Base-by-base conservation (phyloP, 192 early-diverging fungal species). In the Dissophora ornata region DNA sequence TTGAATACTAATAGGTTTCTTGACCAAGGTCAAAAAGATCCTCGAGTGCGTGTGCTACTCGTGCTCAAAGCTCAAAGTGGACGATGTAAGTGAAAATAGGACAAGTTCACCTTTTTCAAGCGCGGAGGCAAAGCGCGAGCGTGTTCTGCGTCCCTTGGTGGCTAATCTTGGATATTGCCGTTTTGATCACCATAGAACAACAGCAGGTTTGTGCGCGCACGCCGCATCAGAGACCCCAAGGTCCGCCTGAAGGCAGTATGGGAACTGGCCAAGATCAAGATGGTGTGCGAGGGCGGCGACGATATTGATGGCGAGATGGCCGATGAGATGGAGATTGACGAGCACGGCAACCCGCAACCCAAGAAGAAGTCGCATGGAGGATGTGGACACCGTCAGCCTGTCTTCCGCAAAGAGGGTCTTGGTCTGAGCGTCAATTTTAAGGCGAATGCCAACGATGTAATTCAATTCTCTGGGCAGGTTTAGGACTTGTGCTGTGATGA, bases 21-120 rank as follows among this genome's bases (percentile, higher is more conserved):
- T 99, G 30, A 85, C 83, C 50, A 95, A 94, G 82, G 90, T 97
- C 63, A 99, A 99, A 82, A 98, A 98, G 85, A 90, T 97, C 49
- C 88, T 99, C 18, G 96, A 98, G 85, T 96, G 95, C 79, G 91
- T 99, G 50, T 99, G 97, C 83, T 92, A 90, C 77, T 84, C 89
- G 53, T 99, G 97, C 82, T 93, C 93, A 38, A 97, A 95, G 67
- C 88, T 99, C 52, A 97, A 97, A 81, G 86, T 94, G 6, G 92
- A 96, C 56, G 84, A 86, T 64, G 87, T 87, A 80, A 84, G 83
- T 82, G n/a, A n/a, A n/a, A 65, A 9, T 47, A 15, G 10, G 24
- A 30, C 40, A 45, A n/a, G n/a, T n/a, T n/a, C n/a, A n/a, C n/a
- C n/a, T n/a, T n/a, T n/a, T n/a, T n/a, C n/a, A n/a, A n/a, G n/a